Evolutionary conservation across 805 yeast genomes (phyloP), one percentile per base, ranked within the genome.

Genomic region (Candida cerambycidarum): DNA sequence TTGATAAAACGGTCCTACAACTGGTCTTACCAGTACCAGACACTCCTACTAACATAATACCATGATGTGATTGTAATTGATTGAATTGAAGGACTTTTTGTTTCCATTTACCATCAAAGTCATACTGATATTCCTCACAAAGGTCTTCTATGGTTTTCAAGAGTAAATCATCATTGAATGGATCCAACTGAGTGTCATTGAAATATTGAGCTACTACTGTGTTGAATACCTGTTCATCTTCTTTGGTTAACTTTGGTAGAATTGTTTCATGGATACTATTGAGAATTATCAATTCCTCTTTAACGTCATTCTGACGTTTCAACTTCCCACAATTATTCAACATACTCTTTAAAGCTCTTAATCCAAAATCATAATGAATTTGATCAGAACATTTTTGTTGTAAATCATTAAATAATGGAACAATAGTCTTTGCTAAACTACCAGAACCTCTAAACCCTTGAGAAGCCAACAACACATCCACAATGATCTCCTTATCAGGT

Each of bases 281-380:
- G 2, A 78, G 58, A 1, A 85, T 57, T 1, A 78, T 34, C 45
- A 25, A 30, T 3, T 13, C 18, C 23, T 44, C 51, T 10, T 38
- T 17, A 7, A 24, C 15, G 5, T 28, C 14, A 7, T n/a, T 13
- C 7, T 35, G 24, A 14, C 50, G 51, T 43, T 63, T 69, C 8
- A 77, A 51, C 12, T 55, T 48, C 2, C 89, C 87, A 49, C 90
- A 81, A 42, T 75, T 75, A 7, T 68, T 61, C 13, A 92, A 59
- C 0, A 83, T 78, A 29, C 80, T 72, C 55, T 90, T 92, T 44
- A 92, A 59, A 0, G 96, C 82, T 45, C 98, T 72, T 32, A 92
- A 63, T 0, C 97, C 96, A 73, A 92, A 92, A 55, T 92, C 97
- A 53, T 92, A 92, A 57, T 92, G 97, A 4, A 61, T 56, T 55